These are phyloP conservation scores for Halenospora varia DNA, from an alignment of 495 filamentous ascomycete genomes.

Conservation along the genomic window DNA sequence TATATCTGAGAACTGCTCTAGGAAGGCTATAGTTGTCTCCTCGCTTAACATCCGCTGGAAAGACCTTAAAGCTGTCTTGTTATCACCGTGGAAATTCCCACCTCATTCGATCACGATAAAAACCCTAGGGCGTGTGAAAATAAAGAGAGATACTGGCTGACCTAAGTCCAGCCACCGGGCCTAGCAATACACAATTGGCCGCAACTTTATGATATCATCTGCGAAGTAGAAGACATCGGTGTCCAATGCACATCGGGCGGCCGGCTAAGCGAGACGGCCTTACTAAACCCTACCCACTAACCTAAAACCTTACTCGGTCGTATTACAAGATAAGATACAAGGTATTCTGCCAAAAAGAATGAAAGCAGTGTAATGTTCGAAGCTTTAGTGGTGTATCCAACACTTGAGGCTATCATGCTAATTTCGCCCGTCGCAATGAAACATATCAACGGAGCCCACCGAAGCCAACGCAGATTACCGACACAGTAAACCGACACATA, in stretches of 20 bases:
- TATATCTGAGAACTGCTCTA: not conserved
- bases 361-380: not conserved
- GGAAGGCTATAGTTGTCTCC: conserved; percentile 13
- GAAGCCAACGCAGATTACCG: not conserved
- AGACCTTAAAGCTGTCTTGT: not conserved
- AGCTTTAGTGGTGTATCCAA: not conserved
- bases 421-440: not conserved
- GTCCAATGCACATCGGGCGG: too few species aligned
- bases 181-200: not conserved
- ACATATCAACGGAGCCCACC: not conserved
- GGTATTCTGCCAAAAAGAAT: not conserved
- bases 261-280: too few species aligned
- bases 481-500: not conserved
- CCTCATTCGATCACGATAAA: conserved; percentile 4
- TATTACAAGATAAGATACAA: too few species aligned
- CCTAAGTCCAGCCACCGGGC: conserved; percentile 1
- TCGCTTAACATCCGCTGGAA: conserved; percentile 4
- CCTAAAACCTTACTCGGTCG: too few species aligned
- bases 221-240: conserved; percentile 12
- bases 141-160: conserved; percentile 7
- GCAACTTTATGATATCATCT: not conserved
- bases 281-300: too few species aligned
- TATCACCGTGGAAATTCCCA: not conserved
- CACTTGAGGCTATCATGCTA: not conserved
- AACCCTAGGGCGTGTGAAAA: not conserved